These are phyloP conservation scores for Pseudogymnoascus sp. DNA, from an alignment of 2,329 filamentous ascomycete species.

Conservation along the genomic window DNA sequence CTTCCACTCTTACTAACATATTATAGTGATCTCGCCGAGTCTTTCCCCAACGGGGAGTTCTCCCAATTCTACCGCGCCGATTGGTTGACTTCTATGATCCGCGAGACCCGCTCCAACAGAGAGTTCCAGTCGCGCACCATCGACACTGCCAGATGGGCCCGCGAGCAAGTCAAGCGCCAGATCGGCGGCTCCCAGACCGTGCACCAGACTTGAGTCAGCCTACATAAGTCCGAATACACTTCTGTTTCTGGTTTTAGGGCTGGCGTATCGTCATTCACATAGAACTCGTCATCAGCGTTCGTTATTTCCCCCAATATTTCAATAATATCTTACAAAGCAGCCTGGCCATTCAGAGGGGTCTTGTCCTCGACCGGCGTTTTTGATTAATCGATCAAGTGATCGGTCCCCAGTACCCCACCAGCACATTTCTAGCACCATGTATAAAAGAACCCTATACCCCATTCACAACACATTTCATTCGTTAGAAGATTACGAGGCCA, in stretches of 20 bases:
- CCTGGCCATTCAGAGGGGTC: constrained; percentile 27
- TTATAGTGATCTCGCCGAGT: constrained; percentile 78
- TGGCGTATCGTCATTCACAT: constrained; percentile 10
- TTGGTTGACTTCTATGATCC: constrained; percentile 83
- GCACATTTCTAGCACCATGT: constrained; percentile 8
- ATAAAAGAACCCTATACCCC: constrained; percentile 11
- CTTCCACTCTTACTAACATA: not conserved
- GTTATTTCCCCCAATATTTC: constrained; percentile 12
- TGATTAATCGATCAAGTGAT: constrained; percentile 19
- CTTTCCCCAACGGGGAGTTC: constrained; percentile 86
- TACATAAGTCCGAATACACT: not conserved
- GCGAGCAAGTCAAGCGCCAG: constrained; percentile 95
- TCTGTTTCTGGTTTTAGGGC: constrained; percentile 5
- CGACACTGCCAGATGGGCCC: constrained; percentile 93
- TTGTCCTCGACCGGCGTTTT: constrained; percentile 29
- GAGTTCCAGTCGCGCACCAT: constrained; percentile 80
- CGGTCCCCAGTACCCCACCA: constrained; percentile 10
- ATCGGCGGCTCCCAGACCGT: constrained; percentile 40
- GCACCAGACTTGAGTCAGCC: constrained; percentile 26
- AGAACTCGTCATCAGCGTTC: constrained; percentile 9
- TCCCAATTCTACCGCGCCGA: constrained; percentile 78
- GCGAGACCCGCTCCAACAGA: constrained; percentile 82
- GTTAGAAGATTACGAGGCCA: constrained; percentile 11
- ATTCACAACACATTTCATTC: constrained; percentile 10
- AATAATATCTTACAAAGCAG: constrained; percentile 12